Percentiles rank a stretch among this genome's conserved stretches.
These are phyloP conservation scores for Akanthomyces lecanii DNA, from an alignment of 2,329 filamentous ascomycete species.

Conservation along the genomic window DNA sequence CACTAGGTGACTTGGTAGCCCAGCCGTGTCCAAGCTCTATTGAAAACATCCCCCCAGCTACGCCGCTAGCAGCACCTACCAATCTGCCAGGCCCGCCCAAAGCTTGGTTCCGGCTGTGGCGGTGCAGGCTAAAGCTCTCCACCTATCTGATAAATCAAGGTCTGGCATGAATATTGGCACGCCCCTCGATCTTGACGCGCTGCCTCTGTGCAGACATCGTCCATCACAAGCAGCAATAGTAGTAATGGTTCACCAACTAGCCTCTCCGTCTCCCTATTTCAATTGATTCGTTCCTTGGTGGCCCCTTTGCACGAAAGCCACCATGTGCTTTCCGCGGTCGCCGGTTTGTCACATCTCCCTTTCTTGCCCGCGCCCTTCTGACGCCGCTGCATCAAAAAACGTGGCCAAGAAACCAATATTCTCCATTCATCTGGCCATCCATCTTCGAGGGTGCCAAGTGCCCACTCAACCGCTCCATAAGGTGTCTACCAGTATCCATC, in stretches of 20 bases:
- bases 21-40: too few species aligned
- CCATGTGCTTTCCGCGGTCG: not conserved
- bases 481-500: not conserved
- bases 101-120: conserved; percentile 8
- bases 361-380: not conserved
- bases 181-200: not conserved
- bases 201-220: not conserved
- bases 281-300: not conserved
- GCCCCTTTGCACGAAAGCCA: not conserved
- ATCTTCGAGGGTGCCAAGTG: not conserved
- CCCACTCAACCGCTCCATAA: not conserved
- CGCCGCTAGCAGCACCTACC: not conserved
- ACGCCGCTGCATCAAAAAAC: not conserved
- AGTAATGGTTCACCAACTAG: not conserved
- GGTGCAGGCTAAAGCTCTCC: not conserved
- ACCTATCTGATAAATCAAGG: not conserved
- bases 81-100: not conserved
- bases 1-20: not conserved
- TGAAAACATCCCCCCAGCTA: not conserved
- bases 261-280: not conserved
- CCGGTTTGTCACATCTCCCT: not conserved
- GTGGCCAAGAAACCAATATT: not conserved
- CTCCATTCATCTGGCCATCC: not conserved
- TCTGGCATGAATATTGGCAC: not conserved
- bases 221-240: not conserved